phyloP scores from a whole-genome alignment of 495 filamentous ascomycete genomes.

The Lasiosphaeria hispida region DNA sequence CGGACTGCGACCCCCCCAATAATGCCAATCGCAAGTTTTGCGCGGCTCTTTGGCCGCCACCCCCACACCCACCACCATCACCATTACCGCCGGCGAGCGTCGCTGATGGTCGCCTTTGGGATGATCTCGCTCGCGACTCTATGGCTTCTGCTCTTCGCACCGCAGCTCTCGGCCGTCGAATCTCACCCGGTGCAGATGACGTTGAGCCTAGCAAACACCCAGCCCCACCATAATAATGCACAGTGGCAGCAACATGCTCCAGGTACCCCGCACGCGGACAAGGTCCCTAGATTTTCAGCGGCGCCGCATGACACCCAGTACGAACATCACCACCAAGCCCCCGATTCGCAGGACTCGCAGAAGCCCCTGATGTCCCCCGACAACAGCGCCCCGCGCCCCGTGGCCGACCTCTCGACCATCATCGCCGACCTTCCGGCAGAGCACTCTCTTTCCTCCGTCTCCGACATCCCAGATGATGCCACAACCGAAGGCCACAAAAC shows the following conservation, averaged over 20 bases:
- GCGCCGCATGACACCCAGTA: too few species aligned
- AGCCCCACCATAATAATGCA: neutral
- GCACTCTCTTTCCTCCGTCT: conserved; percentile 27
- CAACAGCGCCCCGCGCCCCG: neutral
- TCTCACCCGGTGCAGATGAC: neutral
- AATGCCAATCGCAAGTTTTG: neutral
- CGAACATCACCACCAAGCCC: too few species aligned
- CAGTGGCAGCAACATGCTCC: too few species aligned
- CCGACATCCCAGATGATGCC: neutral
- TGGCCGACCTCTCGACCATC: conserved; percentile 15
- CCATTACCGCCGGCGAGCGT: conserved; percentile 2
- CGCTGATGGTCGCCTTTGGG: neutral
- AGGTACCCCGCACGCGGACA: too few species aligned
- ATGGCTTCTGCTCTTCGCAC: neutral
- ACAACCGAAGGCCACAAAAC: neutral
- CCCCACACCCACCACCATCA: neutral
- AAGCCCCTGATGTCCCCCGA: neutral
- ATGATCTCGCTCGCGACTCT: conserved; percentile 4
- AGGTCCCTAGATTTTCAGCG: too few species aligned
- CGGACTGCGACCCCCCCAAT: neutral
- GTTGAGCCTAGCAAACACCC: neutral
- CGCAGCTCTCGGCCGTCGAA: conserved; percentile 7
- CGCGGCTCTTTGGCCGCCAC: neutral
- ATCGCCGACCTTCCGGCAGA: conserved; percentile 36
- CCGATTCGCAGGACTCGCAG: too few species aligned